A percentile compares a stretch with the other conserved stretches of the same genome.
phyloP scores from a whole-genome alignment of 371 early-diverging fungal genomes.

The Zancudomyces culisetae region DNA sequence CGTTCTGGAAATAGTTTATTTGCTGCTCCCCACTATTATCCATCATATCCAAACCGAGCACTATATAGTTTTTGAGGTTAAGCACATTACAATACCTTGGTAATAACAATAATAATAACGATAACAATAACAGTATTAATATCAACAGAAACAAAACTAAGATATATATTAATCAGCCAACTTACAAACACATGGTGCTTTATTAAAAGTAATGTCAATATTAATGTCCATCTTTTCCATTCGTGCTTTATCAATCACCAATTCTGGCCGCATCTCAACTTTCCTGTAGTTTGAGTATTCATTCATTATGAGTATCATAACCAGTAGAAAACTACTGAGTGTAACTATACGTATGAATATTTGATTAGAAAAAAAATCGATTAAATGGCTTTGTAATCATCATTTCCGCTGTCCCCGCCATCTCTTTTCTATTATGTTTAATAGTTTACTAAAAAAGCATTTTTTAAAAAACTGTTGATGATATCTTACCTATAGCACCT shows the following conservation, averaged over 20 bases:
- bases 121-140: too few relatives aligned
- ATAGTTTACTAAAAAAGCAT: too few relatives aligned
- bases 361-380: too few relatives aligned
- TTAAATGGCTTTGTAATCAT: background rate
- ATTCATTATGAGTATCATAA: conserved; percentile 47
- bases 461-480: too few relatives aligned
- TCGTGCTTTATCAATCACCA: conserved; percentile 67
- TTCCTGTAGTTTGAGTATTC: conserved; percentile 65
- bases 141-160: too few relatives aligned
- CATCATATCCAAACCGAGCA: conserved; percentile 82
- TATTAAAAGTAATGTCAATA: conserved; percentile 76
- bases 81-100: too few relatives aligned
- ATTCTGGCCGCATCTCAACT: conserved; percentile 41
- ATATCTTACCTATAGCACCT: conserved; percentile 38
- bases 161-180: too few relatives aligned
- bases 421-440: background rate
- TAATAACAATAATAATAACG: too few relatives aligned
- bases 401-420: background rate
- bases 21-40: conserved; percentile 83
- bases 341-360: too few relatives aligned
- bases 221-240: conserved; percentile 78
- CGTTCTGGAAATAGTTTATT: conserved; percentile 52
- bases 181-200: conserved; percentile 6
- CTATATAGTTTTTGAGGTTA: too few relatives aligned
- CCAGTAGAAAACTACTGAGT: conserved; percentile 47